Conservation (phyloP, 768 basidiomycete genomes). For the Calocera viscosa region DNA sequence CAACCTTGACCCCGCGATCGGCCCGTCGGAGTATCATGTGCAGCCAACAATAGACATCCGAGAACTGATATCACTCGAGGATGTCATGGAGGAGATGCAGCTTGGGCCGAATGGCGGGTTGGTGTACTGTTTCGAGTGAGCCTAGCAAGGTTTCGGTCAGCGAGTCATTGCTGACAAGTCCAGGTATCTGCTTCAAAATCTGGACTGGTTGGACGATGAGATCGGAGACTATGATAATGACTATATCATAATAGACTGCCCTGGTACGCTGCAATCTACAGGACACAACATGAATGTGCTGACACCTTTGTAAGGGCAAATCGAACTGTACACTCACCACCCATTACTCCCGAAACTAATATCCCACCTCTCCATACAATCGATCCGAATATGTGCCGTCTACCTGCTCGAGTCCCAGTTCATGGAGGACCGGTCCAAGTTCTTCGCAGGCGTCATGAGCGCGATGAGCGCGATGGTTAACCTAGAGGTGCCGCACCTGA, state of each 20-base stretch:
- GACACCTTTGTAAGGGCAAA: constrained; percentile 53
- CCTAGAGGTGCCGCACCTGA: constrained; percentile 92
- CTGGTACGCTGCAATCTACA: constrained; percentile 38
- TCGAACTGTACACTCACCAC: constrained; percentile 97
- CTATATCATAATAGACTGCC: constrained; percentile 86
- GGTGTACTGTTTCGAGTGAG: constrained; percentile 99
- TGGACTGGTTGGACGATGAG: constrained; percentile 97
- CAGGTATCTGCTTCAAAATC: constrained; percentile 91
- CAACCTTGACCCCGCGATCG: constrained; percentile 93
- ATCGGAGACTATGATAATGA: constrained; percentile 91
- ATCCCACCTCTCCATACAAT: constrained; percentile 56
- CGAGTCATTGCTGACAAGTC: constrained; percentile 7
- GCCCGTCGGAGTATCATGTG: constrained; percentile 75
- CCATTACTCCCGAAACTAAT: constrained; percentile 88
- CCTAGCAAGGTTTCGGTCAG: constrained; percentile 31
- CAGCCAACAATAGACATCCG: constrained; percentile 88
- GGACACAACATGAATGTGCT: neutral
- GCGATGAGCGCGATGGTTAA: constrained; percentile 99
- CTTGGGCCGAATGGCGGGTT: constrained; percentile 96
- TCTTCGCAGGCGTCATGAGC: constrained; percentile 90
- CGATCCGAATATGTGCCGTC: constrained; percentile 73
- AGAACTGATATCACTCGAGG: constrained; percentile 80
- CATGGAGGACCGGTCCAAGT: constrained; percentile 98
- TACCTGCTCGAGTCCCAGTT: constrained; percentile 97
- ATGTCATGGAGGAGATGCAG: constrained; percentile 89